Evolutionary conservation across 164 flowering plant species (phyloP).

Genomic region (Macadamia tetraphylla): DNA sequence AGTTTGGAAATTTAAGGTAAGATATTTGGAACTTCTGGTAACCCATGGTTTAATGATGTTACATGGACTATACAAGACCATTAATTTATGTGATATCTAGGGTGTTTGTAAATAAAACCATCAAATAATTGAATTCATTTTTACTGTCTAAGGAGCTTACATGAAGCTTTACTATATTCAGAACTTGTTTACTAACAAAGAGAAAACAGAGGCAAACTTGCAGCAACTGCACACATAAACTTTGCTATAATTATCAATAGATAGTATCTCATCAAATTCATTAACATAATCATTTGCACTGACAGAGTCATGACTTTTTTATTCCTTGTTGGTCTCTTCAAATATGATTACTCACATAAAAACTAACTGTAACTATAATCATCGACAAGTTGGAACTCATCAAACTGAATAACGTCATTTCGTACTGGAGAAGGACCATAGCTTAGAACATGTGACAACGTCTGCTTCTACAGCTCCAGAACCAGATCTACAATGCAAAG

Average conservation of each 20-base stretch:
- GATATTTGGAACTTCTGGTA: too few species aligned
- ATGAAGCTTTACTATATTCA: neutral
- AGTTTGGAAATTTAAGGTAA: too few species aligned
- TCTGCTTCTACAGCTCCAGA: constrained; percentile 7
- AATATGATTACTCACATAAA: neutral
- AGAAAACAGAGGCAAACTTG: neutral
- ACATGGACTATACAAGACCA: too few species aligned
- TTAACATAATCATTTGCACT: too few species aligned
- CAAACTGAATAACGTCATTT: neutral
- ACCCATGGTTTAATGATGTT: too few species aligned
- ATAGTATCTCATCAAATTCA: neutral
- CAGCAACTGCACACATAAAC: neutral
- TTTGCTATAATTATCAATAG: neutral
- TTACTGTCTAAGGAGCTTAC: neutral
- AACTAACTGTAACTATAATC: neutral
- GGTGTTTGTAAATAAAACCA: neutral
- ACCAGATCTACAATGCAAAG: constrained; percentile 4
- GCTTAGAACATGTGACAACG: neutral
- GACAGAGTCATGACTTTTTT: too few species aligned
- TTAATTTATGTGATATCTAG: too few species aligned
- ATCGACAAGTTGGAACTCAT: neutral
- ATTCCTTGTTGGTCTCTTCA: too few species aligned
- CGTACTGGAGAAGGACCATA: neutral
- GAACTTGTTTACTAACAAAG: neutral
- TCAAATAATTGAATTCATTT: neutral